Conservation (phyloP, 805 yeast species). For the Pachysolen tannophilus region DNA sequence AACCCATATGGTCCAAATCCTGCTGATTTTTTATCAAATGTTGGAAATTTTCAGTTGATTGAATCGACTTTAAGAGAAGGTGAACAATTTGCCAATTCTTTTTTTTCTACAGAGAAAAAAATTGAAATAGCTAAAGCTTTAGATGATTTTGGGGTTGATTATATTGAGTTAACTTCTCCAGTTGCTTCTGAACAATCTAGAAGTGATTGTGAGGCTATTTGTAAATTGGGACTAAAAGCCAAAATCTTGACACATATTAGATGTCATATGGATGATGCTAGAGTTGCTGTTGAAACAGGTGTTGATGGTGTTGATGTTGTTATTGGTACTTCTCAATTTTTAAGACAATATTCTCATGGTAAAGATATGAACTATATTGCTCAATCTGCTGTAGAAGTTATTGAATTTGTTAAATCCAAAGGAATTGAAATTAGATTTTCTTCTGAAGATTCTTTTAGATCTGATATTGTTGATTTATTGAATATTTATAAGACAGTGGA, state of each 20-base stretch:
- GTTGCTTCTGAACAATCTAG: slow-evolving; percentile 53
- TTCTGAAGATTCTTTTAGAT: slow-evolving; percentile 54
- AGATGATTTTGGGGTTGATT: slow-evolving; percentile 55
- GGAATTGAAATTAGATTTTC: slow-evolving; percentile 52
- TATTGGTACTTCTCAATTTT: slow-evolving; percentile 50
- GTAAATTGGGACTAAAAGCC: slow-evolving; percentile 51
- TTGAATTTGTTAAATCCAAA: slow-evolving; percentile 52
- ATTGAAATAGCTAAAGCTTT: slow-evolving; percentile 52
- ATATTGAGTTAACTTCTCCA: slow-evolving; percentile 53
- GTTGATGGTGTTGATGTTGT: slow-evolving; percentile 58
- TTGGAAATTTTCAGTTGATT: slow-evolving; percentile 42
- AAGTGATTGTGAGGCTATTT: slow-evolving; percentile 49
- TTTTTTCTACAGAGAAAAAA: slow-evolving; percentile 47
- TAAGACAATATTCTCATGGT: slow-evolving; percentile 51
- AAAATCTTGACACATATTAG: slow-evolving; percentile 52
- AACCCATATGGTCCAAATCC: slow-evolving; percentile 58
- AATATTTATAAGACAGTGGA: slow-evolving; percentile 54
- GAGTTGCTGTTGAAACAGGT: slow-evolving; percentile 54
- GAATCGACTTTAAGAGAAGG: slow-evolving; percentile 58
- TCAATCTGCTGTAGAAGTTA: slow-evolving; percentile 48
- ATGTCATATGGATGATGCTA: slow-evolving; percentile 57
- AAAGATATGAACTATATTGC: slow-evolving; percentile 55
- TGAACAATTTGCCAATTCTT: slow-evolving; percentile 58
- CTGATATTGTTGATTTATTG: slow-evolving; percentile 50
- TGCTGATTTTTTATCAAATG: slow-evolving; percentile 47